These are phyloP conservation scores for Huntiella savannae DNA, from an alignment of 2,329 filamentous ascomycete genomes.

Conservation along the genomic window DNA sequence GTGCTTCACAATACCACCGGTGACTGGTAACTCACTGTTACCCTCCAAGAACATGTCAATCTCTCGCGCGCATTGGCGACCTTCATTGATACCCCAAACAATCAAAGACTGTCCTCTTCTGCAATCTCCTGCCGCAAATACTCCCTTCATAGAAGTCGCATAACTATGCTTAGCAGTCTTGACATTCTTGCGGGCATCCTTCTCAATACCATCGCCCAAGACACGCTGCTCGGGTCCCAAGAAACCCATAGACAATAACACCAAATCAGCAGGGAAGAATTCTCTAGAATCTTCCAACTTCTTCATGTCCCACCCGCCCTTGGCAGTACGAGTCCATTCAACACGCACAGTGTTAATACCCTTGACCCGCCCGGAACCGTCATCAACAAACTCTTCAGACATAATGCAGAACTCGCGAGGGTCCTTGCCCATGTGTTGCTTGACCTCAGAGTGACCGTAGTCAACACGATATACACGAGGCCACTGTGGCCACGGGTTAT, in stretches of 20 bases:
- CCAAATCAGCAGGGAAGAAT: conserved; percentile 90
- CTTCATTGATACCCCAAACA: conserved; percentile 98
- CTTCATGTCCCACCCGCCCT: conserved; percentile 97
- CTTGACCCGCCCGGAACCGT: conserved; percentile 72
- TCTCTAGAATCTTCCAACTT: conserved; percentile 83
- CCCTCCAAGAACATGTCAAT: conserved; percentile 75
- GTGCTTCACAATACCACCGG: conserved; percentile 79
- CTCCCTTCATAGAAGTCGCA: conserved; percentile 67
- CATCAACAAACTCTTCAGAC: conserved; percentile 90
- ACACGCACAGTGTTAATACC: conserved; percentile 92
- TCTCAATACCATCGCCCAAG: conserved; percentile 73
- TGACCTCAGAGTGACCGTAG: conserved; percentile 89
- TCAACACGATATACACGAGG: conserved; percentile 96
- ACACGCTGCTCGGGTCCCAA: conserved; percentile 79
- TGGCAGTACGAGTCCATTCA: conserved; percentile 81
- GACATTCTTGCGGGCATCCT: conserved; percentile 84
- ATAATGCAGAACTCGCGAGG: conserved; percentile 96
- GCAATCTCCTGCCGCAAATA: conserved; percentile 91
- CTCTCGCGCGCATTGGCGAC: conserved; percentile 78
- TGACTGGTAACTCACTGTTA: conserved; percentile 64
- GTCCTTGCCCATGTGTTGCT: conserved; percentile 89
- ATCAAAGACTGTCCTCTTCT: conserved; percentile 87
- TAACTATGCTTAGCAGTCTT: conserved; percentile 84
- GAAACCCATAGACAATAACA: conserved; percentile 94
- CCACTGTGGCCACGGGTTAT: conserved; percentile 98